Percentiles rank a stretch among this genome's conserved stretches.
Evolutionary conservation across 768 basidiomycete species (phyloP).

Genomic region (Serendipita sp.): DNA sequence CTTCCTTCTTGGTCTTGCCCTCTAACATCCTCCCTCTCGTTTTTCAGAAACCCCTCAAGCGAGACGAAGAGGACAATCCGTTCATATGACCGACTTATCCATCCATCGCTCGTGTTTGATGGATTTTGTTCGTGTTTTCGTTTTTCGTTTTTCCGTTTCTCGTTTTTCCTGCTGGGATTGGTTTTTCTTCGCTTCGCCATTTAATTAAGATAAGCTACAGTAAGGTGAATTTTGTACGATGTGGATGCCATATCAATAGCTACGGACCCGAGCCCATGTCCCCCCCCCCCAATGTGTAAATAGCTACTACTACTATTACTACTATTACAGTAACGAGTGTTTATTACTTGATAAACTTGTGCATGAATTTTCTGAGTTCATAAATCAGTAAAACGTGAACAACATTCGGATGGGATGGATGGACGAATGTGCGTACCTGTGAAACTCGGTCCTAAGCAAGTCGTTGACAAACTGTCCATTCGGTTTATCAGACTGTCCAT

Average conservation of each 20-base stretch:
- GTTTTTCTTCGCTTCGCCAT: no score
- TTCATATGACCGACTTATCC: no score
- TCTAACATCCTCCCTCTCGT: no score
- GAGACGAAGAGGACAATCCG: no score
- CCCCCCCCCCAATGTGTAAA: not conserved
- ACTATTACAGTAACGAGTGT: not conserved
- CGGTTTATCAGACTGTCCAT: conserved; percentile 39
- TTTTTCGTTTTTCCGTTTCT: not conserved
- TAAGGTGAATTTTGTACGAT: not conserved
- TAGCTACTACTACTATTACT: not conserved
- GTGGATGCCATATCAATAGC: no score
- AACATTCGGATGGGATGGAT: conserved; percentile 2
- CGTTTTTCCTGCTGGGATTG: no score
- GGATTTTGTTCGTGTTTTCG: not conserved
- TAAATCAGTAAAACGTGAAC: not conserved
- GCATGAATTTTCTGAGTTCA: conserved; percentile 65
- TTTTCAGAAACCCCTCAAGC: no score
- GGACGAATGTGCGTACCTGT: conserved; percentile 42
- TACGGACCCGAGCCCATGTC: no score
- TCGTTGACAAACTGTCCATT: conserved; percentile 88
- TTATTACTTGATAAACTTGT: conserved; percentile 60
- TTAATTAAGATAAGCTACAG: not conserved
- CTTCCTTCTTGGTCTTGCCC: no score
- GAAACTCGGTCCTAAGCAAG: conserved; percentile 81
- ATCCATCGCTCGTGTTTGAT: no score